Evolutionary conservation across 495 filamentous ascomycete species (phyloP), one percentile per base, ranked within the genome.

Genomic region (Terfezia claveryi): DNA sequence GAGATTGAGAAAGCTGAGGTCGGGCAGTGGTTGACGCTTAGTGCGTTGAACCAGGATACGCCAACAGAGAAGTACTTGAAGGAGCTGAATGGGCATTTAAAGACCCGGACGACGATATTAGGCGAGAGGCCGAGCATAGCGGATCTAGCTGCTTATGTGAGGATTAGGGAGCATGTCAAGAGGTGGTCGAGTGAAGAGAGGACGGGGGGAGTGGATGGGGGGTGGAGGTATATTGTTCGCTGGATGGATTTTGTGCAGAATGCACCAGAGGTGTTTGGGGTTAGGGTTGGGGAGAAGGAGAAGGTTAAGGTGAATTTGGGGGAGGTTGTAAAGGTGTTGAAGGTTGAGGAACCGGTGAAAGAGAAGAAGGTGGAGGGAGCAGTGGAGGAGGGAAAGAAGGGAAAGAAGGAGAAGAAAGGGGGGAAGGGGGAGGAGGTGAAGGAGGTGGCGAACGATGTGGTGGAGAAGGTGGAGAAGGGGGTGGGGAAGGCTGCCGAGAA

Each of bases 231-330:
- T 67, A 83, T 95, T 61, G 85, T 98, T 37, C 87, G 91, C 37
- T 83, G 81, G 63, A 69, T 94, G 59, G 91, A 95, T 68, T 94
- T 94, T 65, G 82, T 98, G 56, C 91, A 98, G 72, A 94, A 92
- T 70, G 77, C 82, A 51, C 74, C 78, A 0, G 56, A 88, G 50
- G 41, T 46, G 12, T 92, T 94, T 61, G 76, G 76, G 8, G 73
- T 94, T 55, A 74, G 74, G 56, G 70, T 94, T 53, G 69, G 72
- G 52, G 79, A 82, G 49, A 73, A 72, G 55, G 82, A 94, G 66
- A 95, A 91, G 72, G 71, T 96, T 60, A 69, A 69, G 58, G 76
- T 98, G 54, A 80, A 96, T 63, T 67, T 77, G 54, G 78, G 83
- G 59, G 80, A 93, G 62, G 77, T 98, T 56, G 69, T 62, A 52